Evolutionary conservation across 345 rosid species (phyloP).

Genomic region (Gossypium turneri): DNA sequence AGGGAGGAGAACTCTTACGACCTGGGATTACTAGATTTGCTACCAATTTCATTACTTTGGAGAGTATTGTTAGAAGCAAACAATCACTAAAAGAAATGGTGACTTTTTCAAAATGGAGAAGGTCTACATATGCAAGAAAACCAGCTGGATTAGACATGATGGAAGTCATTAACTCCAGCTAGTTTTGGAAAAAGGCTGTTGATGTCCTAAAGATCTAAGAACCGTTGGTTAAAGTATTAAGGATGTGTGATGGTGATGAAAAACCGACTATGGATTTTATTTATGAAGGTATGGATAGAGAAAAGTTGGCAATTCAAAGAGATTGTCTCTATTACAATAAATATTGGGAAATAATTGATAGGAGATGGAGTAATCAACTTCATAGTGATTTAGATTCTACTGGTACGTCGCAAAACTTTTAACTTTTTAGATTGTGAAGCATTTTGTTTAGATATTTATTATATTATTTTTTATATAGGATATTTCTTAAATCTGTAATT

Average conservation of each 20-base stretch:
- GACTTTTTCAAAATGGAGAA: not conserved
- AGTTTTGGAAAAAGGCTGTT: too few species aligned
- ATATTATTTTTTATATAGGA: not conserved
- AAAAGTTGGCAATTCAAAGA: not conserved
- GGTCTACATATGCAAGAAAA: not conserved
- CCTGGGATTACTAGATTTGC: not conserved
- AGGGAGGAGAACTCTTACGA: not conserved
- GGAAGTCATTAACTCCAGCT: too few species aligned
- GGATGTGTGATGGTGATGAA: not conserved
- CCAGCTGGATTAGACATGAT: not conserved
- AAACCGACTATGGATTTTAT: too few species aligned
- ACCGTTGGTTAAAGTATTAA: not conserved
- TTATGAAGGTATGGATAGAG: not conserved
- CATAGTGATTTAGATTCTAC: not conserved
- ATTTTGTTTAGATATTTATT: too few species aligned
- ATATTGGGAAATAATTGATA: too few species aligned
- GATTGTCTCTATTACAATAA: not conserved
- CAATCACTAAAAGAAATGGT: not conserved
- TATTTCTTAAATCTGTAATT: too few species aligned
- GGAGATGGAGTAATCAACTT: not conserved
- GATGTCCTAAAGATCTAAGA: not conserved
- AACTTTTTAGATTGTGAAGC: too few species aligned
- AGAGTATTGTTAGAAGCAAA: too few species aligned
- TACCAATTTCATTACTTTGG: too few species aligned
- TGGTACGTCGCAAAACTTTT: too few species aligned